These are phyloP conservation scores for Mortierella sp. DNA, from an alignment of 371 early-diverging fungal genomes.

Conservation along the genomic window DNA sequence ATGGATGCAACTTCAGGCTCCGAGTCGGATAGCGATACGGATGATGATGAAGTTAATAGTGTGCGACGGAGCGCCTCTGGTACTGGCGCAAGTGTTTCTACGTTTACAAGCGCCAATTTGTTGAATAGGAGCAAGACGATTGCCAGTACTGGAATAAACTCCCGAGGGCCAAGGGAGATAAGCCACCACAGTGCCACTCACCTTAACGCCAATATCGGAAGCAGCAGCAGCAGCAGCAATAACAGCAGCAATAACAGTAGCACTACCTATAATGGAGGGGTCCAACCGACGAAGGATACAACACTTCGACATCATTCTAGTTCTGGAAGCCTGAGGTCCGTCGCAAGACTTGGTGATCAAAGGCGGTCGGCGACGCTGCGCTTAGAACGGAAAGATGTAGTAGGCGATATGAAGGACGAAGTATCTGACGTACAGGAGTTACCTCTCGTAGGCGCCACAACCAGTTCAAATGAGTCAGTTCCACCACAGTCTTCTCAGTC, in stretches of 20 bases:
- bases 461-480: not conserved
- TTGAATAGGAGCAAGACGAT: conserved; percentile 42
- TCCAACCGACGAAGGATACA: conserved; percentile 3
- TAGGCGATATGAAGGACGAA: not conserved
- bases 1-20: conserved; percentile 18
- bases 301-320: conserved; percentile 30
- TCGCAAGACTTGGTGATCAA: conserved; percentile 32
- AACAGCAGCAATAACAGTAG: not conserved
- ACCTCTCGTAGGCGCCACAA: not conserved
- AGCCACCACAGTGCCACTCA: not conserved
- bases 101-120: not conserved
- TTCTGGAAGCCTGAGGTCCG: conserved; percentile 45
- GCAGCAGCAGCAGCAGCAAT: not conserved
- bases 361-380: conserved; percentile 4
- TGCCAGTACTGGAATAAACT: conserved; percentile 37
- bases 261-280: not conserved
- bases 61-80: not conserved
- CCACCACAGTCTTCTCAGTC: not conserved
- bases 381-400: not conserved
- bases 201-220: not conserved
- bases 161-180: conserved; percentile 3
- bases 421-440: not conserved
- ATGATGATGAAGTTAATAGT: not conserved
- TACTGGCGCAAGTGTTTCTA: not conserved
- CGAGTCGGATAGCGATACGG: conserved; percentile 17